Evolutionary conservation across 2,329 filamentous ascomycete species (phyloP).

Genomic region (Neoascochyta sp.): DNA sequence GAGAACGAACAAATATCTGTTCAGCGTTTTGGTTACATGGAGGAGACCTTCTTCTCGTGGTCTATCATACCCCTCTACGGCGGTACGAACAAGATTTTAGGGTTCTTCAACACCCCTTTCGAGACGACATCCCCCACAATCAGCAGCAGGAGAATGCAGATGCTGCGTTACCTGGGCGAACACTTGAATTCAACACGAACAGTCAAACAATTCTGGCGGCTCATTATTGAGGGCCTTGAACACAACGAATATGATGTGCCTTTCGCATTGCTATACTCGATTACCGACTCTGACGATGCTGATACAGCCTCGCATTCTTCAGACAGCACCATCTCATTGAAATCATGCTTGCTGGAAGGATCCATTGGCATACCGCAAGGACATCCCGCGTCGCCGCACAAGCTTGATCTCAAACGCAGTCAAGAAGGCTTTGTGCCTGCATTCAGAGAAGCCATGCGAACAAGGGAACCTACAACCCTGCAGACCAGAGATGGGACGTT

Average conservation of each 20-base stretch:
- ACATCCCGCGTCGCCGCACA: slow-evolving; percentile 25
- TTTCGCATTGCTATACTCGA: slow-evolving; percentile 34
- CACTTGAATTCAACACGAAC: slow-evolving; percentile 28
- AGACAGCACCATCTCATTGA: slow-evolving; percentile 24
- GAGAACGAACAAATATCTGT: slow-evolving; percentile 31
- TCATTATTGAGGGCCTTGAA: slow-evolving; percentile 49
- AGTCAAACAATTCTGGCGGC: slow-evolving; percentile 46
- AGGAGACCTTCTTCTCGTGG: slow-evolving; percentile 44
- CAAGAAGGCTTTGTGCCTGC: slow-evolving; percentile 32
- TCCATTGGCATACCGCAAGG: slow-evolving; percentile 31
- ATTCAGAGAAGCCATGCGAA: slow-evolving; percentile 34
- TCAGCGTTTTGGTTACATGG: slow-evolving; percentile 25
- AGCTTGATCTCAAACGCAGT: slow-evolving; percentile 25
- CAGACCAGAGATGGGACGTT: slow-evolving; percentile 25
- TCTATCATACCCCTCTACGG: slow-evolving; percentile 42
- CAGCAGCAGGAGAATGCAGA: slow-evolving; percentile 37
- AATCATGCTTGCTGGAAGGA: slow-evolving; percentile 31
- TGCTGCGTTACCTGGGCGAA: slow-evolving; percentile 40
- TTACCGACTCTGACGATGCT: slow-evolving; percentile 25
- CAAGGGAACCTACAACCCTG: slow-evolving; percentile 26
- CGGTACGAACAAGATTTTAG: slow-evolving; percentile 31
- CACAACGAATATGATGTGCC: slow-evolving; percentile 34
- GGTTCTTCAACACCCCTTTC: slow-evolving; percentile 33
- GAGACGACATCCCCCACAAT: slow-evolving; percentile 42
- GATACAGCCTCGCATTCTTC: slow-evolving; percentile 24